A percentile compares a stretch with the other conserved stretches of the same genome.
phyloP scores from a whole-genome alignment of 163 green algal genomes.

The Coccomyxa subellipsoidea region DNA sequence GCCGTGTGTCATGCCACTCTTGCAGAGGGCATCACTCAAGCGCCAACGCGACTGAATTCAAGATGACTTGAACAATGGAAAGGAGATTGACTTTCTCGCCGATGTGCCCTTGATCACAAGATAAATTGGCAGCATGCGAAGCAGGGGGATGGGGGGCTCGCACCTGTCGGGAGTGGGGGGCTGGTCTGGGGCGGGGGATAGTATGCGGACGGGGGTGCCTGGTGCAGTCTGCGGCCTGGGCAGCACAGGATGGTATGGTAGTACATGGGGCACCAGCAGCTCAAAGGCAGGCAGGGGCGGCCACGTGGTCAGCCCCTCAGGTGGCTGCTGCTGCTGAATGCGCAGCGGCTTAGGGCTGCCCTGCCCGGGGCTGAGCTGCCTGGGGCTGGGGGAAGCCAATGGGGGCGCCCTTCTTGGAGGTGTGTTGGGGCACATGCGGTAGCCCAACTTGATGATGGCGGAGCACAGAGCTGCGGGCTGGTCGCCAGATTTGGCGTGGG shows the following conservation, averaged over 20 bases:
- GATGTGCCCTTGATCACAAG: no score
- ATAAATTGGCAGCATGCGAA: no score
- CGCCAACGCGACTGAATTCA: no score
- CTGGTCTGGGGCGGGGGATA: background rate
- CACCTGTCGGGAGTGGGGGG: background rate
- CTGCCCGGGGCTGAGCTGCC: background rate
- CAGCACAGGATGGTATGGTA: background rate
- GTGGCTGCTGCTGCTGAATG: background rate
- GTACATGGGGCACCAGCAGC: background rate
- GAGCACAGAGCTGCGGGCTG: background rate
- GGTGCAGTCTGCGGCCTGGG: no score
- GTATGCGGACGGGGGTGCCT: background rate
- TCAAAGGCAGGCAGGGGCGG: background rate
- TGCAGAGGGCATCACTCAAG: no score
- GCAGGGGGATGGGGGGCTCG: background rate
- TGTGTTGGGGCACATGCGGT: background rate
- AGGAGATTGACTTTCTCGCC: no score
- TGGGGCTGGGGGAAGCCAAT: background rate
- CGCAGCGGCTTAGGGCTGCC: background rate
- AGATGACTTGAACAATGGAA: no score
- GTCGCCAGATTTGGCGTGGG: background rate
- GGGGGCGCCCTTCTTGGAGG: background rate
- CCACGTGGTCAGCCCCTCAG: background rate
- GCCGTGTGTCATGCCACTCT: no score
- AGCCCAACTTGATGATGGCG: background rate